Base-by-base conservation (phyloP, 257 asterid genomes). In the Gentiana straminea region DNA sequence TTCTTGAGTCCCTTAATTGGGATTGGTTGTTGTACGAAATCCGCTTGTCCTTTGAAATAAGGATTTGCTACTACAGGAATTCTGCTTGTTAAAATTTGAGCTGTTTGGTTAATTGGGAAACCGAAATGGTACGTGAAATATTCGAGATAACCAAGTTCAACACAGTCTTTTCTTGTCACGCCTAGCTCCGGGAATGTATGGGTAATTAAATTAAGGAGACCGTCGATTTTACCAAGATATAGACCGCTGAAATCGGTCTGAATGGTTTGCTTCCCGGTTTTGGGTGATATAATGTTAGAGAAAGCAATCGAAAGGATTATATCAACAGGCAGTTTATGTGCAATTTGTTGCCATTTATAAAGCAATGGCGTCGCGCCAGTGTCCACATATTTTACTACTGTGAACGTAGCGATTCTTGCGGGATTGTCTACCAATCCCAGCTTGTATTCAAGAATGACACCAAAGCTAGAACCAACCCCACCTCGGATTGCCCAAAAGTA, bases 401-500 rank as follows among this genome's bases (percentile, higher is more conserved):
- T 33, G 36, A 52, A 32, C 34, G 38, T 8, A 8, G 34, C 55
- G 24, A 24, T 24, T 24, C 24, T 24, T 24, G 24, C 24, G 24
- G 24, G 24, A 24, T 24, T 24, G 24, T 32, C 12, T 33, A n/a
- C n/a, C 4, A 52, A 52, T 38, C 34, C 34, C 55, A 4, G 12
- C 34, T 52, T 52, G 38, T 52, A 52, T 6, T 35, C 32, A 32
- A 52, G 38, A 33, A 52, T 33, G 32, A 52, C 55, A 2, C 55
- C 55, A 8, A 52, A 52, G 33, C 55, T 52, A 7, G 55, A 35
- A 8, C 55, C 55, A 4, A 52, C 10, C 2, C 55, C 55, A 32
- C 55, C 55, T 32, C 55, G 36, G 34, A 52, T 52, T 38, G 55
- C 55, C 55, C 55, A 52, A 33, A 52, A 52, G 6, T 24, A 9